Evolutionary conservation across 768 basidiomycete genomes (phyloP), one percentile per base, ranked within the genome.

Genomic region (Leccinum rimulosum): DNA sequence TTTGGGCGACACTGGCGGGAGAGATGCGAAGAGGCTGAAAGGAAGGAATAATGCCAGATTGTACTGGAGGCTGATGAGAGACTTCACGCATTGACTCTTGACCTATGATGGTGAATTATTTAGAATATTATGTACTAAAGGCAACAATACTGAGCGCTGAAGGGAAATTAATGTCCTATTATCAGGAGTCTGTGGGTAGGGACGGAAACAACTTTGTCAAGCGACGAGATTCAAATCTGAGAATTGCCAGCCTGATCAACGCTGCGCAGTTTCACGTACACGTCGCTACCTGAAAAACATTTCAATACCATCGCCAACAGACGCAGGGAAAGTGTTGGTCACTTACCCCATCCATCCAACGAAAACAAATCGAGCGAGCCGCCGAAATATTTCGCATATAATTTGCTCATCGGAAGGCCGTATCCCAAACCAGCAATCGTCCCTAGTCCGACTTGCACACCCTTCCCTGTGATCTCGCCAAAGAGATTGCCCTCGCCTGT

Each of bases 391-490:
- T 77, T 84, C 15, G 88, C 85, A 65, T 90, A 89, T 51, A 91
- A 70, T 57, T 80, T 80, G 71, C 88, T 89, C 89, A 91, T 90
- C 11, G 89, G 89, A 55, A 91, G 74, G 1, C 93, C 93, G 63
- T 94, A 95, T 2, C 93, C 93, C 31, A 95, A 74, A 0, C 93
- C 93, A 7, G 93, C 93, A 58, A 95, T 89, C 3, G 91, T 92
- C n/a, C 93, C 93, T 67, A 94, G 76, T 14, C 90, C 91, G 9
- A 84, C 85, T 68, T 91, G 88, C 43, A 94, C 65, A 7, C 89
- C 88, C 66, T 88, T 87, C 0, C 84, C 82, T 3, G 89, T 85
- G 25, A 94, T 91, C 69, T 91, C 91, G 22, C 82, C 81, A 66
- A 94, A 93, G 36, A 94, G 69, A 64, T 82, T 82, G 2, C 75